phyloP scores from a whole-genome alignment of 495 filamentous ascomycete genomes.

The Neurospora discreta region DNA sequence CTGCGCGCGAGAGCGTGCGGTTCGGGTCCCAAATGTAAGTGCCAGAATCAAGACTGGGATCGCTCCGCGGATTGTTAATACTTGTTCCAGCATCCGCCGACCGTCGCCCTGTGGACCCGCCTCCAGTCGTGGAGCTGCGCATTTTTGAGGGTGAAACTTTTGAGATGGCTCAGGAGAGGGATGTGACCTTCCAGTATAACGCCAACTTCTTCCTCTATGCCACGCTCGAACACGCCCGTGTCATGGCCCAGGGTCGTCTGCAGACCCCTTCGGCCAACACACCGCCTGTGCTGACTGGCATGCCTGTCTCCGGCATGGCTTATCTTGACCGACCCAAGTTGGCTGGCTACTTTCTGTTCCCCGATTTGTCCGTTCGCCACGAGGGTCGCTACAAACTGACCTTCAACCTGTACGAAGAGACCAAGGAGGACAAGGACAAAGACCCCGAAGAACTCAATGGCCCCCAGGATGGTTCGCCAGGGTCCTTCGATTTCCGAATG shows the following conservation, averaged over 20 bases:
- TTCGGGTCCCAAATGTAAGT: slow-evolving; percentile 86
- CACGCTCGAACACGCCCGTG: slow-evolving; percentile 77
- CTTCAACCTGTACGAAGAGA: slow-evolving; percentile 90
- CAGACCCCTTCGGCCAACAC: slow-evolving; percentile 50
- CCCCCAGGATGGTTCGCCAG: slow-evolving; percentile 10
- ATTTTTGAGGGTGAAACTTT: slow-evolving; percentile 67
- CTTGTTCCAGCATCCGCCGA: slow-evolving; percentile 68
- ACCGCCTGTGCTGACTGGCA: slow-evolving; percentile 83
- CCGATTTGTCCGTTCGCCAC: slow-evolving; percentile 91
- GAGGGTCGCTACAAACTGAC: slow-evolving; percentile 82
- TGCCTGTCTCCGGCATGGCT: slow-evolving; percentile 91
- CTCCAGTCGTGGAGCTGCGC: slow-evolving; percentile 87
- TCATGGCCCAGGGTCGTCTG: slow-evolving; percentile 72
- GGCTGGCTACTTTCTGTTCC: slow-evolving; percentile 96
- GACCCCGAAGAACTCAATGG: slow-evolving; percentile 27
- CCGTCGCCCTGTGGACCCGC: slow-evolving; percentile 90
- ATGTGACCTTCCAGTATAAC: slow-evolving; percentile 87
- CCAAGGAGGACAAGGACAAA: slow-evolving; percentile 54
- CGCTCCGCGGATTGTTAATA: slow-evolving; percentile 7
- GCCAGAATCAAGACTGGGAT: not conserved
- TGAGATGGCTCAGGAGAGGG: slow-evolving; percentile 49
- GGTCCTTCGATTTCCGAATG: slow-evolving; percentile 45
- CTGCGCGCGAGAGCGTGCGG: slow-evolving; percentile 94
- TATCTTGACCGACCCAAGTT: slow-evolving; percentile 86
- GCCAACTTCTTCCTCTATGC: slow-evolving; percentile 98